A percentile compares a stretch with the other conserved stretches of the same genome.
Conservation (phyloP, 2,329 filamentous ascomycete genomes). For the Aspergillus sp. region DNA sequence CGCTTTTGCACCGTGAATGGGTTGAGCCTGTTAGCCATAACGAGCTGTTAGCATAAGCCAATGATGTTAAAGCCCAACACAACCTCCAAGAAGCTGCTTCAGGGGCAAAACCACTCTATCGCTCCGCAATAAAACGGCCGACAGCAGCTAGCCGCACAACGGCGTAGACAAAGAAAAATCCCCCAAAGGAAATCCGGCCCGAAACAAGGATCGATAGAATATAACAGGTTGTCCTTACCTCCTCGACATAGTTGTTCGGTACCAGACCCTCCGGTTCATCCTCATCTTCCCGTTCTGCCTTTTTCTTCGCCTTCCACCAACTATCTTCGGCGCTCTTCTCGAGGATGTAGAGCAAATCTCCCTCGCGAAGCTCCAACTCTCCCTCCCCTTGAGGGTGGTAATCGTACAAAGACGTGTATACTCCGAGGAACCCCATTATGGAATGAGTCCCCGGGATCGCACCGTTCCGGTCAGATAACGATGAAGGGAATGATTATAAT, state of each 20-base stretch:
- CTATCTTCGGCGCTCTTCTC: constrained; percentile 75
- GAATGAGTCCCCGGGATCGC: constrained; percentile 1
- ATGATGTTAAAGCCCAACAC: too few species aligned
- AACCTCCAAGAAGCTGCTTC: too few species aligned
- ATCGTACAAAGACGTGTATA: constrained; percentile 89
- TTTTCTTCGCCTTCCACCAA: constrained; percentile 98
- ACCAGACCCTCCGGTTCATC: constrained; percentile 88
- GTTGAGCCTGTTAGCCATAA: constrained; percentile 50
- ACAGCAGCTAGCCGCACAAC: too few species aligned
- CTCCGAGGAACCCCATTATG: constrained; percentile 82
- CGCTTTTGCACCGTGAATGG: constrained; percentile 71
- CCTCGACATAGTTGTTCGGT: constrained; percentile 91
- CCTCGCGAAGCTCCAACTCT: constrained; percentile 79
- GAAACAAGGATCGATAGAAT: too few species aligned
- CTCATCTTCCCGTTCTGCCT: constrained; percentile 74
- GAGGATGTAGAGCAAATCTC: constrained; percentile 81
- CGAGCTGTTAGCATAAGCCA: constrained; percentile 4
- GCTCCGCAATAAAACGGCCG: too few species aligned
- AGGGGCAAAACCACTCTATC: too few species aligned
- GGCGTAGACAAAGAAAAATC: too few species aligned
- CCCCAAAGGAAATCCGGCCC: too few species aligned
- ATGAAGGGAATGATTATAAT: too few species aligned
- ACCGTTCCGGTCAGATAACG: background rate
- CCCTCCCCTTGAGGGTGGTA: constrained; percentile 82
- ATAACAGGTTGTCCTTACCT: constrained; percentile 55